phyloP scores from a whole-genome alignment of 106 monocot species.

The Platanthera zijinensis region DNA sequence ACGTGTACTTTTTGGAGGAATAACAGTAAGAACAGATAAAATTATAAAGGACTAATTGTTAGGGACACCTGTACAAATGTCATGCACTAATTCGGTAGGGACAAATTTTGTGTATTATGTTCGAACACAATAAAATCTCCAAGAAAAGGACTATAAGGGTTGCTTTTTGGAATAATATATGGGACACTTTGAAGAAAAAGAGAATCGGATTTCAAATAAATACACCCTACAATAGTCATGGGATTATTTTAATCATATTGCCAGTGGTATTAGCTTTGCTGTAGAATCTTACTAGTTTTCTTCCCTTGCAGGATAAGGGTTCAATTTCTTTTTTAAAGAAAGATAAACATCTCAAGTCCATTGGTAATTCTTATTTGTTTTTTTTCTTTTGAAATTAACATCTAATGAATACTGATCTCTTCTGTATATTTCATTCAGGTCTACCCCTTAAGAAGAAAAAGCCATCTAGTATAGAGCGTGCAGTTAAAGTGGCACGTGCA shows the following conservation, averaged over 20 bases:
- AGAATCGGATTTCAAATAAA: too few relatives aligned
- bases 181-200: too few relatives aligned
- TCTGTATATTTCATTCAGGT: slow-evolving; percentile 33
- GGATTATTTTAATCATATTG: background rate
- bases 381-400: background rate
- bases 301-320: slow-evolving; percentile 45
- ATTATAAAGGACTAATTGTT: too few relatives aligned
- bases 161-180: too few relatives aligned
- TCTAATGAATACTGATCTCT: background rate
- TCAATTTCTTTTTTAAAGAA: slow-evolving; percentile 36
- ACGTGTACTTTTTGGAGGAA: too few relatives aligned
- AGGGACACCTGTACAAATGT: too few relatives aligned
- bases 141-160: too few relatives aligned
- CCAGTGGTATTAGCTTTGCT: background rate
- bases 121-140: too few relatives aligned
- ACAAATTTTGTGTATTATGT: too few relatives aligned
- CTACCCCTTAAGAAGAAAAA: slow-evolving; percentile 59
- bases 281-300: slow-evolving; percentile 1
- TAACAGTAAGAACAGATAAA: too few relatives aligned
- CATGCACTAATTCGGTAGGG: too few relatives aligned
- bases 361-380: slow-evolving; percentile 29
- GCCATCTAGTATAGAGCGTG: slow-evolving; percentile 37
- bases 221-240: too few relatives aligned
- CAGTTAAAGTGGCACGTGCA: slow-evolving; percentile 38
- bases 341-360: slow-evolving; percentile 63